phyloP scores from a whole-genome alignment of 2,329 filamentous ascomycete species.

The Metarhizium brunneum region DNA sequence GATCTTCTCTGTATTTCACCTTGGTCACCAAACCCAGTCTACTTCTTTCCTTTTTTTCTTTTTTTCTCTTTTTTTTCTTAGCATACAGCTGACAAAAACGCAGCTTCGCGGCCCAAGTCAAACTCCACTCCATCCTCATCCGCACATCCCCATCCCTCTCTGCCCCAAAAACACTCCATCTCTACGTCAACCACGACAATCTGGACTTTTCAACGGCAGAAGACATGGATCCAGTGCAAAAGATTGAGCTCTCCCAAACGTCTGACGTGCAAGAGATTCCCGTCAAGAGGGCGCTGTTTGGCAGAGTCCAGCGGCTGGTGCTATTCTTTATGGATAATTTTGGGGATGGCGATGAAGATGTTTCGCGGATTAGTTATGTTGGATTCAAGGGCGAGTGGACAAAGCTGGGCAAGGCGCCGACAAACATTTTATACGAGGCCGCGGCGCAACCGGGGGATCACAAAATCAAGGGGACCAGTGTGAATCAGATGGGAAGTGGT shows the following conservation, averaged over 20 bases:
- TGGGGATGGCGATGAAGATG: conserved; percentile 67
- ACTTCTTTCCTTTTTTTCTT: neutral
- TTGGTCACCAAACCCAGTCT: no score
- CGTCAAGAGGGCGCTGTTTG: conserved; percentile 82
- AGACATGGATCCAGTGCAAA: conserved; percentile 63
- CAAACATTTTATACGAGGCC: conserved; percentile 85
- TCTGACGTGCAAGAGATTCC: conserved; percentile 78
- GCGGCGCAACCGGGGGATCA: conserved; percentile 90
- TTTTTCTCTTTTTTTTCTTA: neutral
- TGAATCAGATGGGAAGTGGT: conserved; percentile 45
- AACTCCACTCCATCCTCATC: conserved; percentile 80
- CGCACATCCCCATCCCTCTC: conserved; percentile 63
- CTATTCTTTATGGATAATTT: conserved; percentile 94
- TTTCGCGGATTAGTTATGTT: conserved; percentile 70
- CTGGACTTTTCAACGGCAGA: conserved; percentile 75
- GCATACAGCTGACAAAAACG: neutral
- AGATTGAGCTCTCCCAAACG: conserved; percentile 67
- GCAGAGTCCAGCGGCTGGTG: conserved; percentile 69
- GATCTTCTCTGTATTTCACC: neutral
- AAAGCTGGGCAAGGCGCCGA: conserved; percentile 60
- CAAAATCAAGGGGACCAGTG: conserved; percentile 48
- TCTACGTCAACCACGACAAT: conserved; percentile 80
- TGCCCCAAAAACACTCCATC: conserved; percentile 73
- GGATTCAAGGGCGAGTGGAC: conserved; percentile 95
- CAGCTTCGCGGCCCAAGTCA: conserved; percentile 89